Conservation (phyloP, 768 basidiomycete genomes). For the Boletus rubroflammeus region DNA sequence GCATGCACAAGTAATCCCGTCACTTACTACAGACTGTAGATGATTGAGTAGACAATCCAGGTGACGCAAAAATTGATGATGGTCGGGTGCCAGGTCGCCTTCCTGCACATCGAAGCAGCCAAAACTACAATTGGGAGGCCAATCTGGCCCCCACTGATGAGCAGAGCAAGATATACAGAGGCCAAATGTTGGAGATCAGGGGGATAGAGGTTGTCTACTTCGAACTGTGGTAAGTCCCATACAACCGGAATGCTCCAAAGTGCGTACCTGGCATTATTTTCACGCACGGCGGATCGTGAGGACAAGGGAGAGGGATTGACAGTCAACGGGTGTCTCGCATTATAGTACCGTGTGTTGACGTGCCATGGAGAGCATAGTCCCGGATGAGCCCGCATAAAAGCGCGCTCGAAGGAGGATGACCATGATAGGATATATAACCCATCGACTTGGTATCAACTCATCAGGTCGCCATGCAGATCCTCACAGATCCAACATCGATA, state of each 20-base stretch:
- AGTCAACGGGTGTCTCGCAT: not conserved
- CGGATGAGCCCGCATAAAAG: slow-evolving; percentile 4
- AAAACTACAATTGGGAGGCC: slow-evolving; percentile 47
- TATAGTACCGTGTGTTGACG: not conserved
- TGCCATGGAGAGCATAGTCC: slow-evolving; percentile 10
- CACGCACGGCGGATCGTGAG: not conserved
- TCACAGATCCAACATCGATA: slow-evolving; percentile 10
- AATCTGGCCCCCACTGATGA: slow-evolving; percentile 51
- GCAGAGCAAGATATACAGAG: slow-evolving; percentile 43
- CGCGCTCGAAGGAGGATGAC: slow-evolving; percentile 7
- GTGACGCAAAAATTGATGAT: slow-evolving; percentile 57
- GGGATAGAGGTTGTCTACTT: slow-evolving; percentile 4
- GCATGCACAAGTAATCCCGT: not conserved
- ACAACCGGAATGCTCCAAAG: not conserved
- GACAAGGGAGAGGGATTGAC: not conserved
- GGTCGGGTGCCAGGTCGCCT: slow-evolving; percentile 44
- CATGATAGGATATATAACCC: slow-evolving; percentile 28
- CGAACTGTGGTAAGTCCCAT: not conserved
- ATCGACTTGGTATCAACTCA: slow-evolving; percentile 4
- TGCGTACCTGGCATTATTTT: slow-evolving; percentile 18
- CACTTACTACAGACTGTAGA: slow-evolving; percentile 49
- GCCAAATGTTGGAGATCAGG: slow-evolving; percentile 31
- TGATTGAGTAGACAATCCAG: slow-evolving; percentile 53
- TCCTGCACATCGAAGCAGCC: slow-evolving; percentile 43
- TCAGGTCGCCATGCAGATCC: slow-evolving; percentile 14